Conservation (phyloP, 495 filamentous ascomycete species). For the Friedmanniomyces simplex region DNA sequence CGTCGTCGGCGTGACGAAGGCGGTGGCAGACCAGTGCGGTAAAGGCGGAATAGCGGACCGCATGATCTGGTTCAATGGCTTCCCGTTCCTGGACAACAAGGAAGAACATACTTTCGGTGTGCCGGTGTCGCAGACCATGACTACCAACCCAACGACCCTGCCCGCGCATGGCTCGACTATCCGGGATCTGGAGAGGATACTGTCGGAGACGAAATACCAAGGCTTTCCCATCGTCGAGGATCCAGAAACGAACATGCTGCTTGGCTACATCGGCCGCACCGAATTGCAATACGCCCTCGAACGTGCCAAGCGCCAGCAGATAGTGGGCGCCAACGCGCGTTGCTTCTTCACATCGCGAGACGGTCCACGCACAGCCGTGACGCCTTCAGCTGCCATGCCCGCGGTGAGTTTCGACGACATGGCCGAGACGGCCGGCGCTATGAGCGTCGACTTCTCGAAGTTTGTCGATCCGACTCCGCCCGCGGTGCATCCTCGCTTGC, state of each 20-base stretch:
- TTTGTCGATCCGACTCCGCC: slow-evolving; percentile 88
- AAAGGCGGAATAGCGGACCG: slow-evolving; percentile 95
- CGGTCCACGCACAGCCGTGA: slow-evolving; percentile 36
- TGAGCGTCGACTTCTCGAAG: slow-evolving; percentile 68
- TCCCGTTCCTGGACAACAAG: slow-evolving; percentile 95
- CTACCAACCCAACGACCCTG: slow-evolving; percentile 60
- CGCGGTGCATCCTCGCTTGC: slow-evolving; percentile 80
- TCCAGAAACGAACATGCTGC: slow-evolving; percentile 52
- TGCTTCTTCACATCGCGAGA: slow-evolving; percentile 63
- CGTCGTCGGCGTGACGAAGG: slow-evolving; percentile 94
- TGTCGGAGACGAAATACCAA: slow-evolving; percentile 77
- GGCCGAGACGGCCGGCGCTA: slow-evolving; percentile 32
- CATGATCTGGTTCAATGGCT: slow-evolving; percentile 99
- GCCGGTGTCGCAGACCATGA: slow-evolving; percentile 90
- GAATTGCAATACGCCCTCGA: slow-evolving; percentile 91
- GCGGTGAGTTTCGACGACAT: slow-evolving; percentile 58
- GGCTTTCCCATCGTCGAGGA: slow-evolving; percentile 91
- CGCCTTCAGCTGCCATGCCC: slow-evolving; percentile 32
- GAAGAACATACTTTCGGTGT: slow-evolving; percentile 97
- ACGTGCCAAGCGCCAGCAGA: slow-evolving; percentile 63
- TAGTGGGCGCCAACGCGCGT: slow-evolving; percentile 54
- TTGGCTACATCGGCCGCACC: slow-evolving; percentile 92
- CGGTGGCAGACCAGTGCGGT: slow-evolving; percentile 79
- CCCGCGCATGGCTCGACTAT: slow-evolving; percentile 67
- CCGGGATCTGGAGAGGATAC: slow-evolving; percentile 59